A percentile compares a stretch with the other conserved stretches of the same genome.
Conservation (phyloP, 345 rosid species). For the Raphanus sativus region DNA sequence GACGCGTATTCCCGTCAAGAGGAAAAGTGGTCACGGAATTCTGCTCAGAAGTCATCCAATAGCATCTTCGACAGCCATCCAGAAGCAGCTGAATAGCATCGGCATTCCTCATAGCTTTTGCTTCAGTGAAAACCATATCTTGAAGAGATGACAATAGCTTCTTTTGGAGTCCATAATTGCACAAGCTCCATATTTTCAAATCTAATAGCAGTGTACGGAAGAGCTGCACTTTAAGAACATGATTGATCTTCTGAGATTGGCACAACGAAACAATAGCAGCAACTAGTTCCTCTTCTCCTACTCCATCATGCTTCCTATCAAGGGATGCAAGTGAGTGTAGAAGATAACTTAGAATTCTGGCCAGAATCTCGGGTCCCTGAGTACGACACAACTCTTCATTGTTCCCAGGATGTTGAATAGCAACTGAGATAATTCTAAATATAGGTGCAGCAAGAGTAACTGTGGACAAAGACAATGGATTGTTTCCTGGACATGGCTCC, state of each 20-base stretch:
- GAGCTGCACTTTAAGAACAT: slow-evolving; percentile 91
- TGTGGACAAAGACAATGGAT: slow-evolving; percentile 58
- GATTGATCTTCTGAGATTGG: slow-evolving; percentile 83
- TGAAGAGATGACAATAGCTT: slow-evolving; percentile 92
- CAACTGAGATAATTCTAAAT: slow-evolving; percentile 77
- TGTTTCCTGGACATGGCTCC: slow-evolving; percentile 69
- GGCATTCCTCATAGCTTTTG: slow-evolving; percentile 86
- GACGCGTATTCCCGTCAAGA: slow-evolving; percentile 57
- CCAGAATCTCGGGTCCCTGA: slow-evolving; percentile 87
- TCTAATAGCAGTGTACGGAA: slow-evolving; percentile 84
- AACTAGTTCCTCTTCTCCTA: slow-evolving; percentile 92
- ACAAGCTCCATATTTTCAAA: slow-evolving; percentile 91
- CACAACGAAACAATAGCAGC: slow-evolving; percentile 94
- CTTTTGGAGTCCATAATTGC: slow-evolving; percentile 97
- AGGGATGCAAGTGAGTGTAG: slow-evolving; percentile 74
- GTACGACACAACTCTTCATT: slow-evolving; percentile 81
- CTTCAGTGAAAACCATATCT: slow-evolving; percentile 99
- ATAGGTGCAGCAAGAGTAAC: slow-evolving; percentile 85
- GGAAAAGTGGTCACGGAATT: slow-evolving; percentile 71
- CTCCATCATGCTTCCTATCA: slow-evolving; percentile 63
- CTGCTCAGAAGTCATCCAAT: slow-evolving; percentile 86
- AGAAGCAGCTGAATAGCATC: slow-evolving; percentile 99
- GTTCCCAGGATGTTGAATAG: slow-evolving; percentile 84
- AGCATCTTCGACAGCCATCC: slow-evolving; percentile 99
- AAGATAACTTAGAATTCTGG: slow-evolving; percentile 83